phyloP scores from a whole-genome alignment of 2,329 filamentous ascomycete species.

The Talaromyces verruculosus region DNA sequence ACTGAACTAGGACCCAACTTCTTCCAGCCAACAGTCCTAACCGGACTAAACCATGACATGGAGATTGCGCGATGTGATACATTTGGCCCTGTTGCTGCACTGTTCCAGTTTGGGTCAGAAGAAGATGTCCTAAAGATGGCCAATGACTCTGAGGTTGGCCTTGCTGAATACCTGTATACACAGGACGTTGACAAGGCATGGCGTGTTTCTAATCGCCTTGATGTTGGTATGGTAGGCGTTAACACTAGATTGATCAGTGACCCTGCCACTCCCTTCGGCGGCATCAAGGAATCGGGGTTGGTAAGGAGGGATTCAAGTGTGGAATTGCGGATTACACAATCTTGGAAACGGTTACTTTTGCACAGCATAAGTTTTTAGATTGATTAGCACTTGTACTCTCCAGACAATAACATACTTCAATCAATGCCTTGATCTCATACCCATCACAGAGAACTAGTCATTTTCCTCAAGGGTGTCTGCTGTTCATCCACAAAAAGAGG shows the following conservation, averaged over 20 bases:
- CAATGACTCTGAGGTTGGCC: neutral
- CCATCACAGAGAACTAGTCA: neutral
- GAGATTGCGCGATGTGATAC: neutral
- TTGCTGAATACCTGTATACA: neutral
- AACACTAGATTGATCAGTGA: constrained; percentile 36
- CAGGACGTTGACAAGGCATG: constrained; percentile 65
- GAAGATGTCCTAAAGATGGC: neutral
- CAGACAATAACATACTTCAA: neutral
- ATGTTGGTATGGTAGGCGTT: constrained; percentile 68
- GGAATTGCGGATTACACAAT: neutral
- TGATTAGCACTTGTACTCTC: neutral
- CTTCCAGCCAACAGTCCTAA: neutral
- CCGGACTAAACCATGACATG: neutral
- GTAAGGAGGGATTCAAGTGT: neutral
- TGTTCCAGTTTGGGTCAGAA: neutral
- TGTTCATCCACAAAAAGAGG: neutral
- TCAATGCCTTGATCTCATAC: neutral
- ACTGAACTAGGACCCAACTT: neutral
- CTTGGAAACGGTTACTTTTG: neutral
- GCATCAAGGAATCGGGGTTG: neutral
- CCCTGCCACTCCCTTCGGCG: neutral
- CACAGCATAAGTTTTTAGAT: neutral
- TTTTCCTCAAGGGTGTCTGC: neutral
- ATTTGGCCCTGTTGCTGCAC: neutral
- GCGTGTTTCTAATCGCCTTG: constrained; percentile 64